A percentile compares a stretch with the other conserved stretches of the same genome.
These are phyloP conservation scores for Themeda triandra DNA, from an alignment of 176 grass and related monocot species.

Conservation along the genomic window DNA sequence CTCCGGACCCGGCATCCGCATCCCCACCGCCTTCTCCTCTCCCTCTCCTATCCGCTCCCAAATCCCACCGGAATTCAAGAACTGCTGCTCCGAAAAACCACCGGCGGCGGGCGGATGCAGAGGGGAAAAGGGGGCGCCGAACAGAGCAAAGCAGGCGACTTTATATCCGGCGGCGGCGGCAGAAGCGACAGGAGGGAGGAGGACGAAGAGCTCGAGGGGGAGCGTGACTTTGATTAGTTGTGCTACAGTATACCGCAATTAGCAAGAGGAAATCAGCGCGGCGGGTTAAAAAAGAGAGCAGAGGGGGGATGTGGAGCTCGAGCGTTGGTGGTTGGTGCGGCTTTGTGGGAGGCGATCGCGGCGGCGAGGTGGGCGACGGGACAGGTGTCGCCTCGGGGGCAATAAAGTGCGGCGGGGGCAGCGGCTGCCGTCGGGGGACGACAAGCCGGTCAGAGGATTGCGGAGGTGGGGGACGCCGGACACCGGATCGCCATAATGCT, in stretches of 20 bases:
- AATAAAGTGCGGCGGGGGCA: conserved; percentile 11
- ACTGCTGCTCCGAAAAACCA: neutral
- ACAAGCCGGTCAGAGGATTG: conserved; percentile 24
- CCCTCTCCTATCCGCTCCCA: no score
- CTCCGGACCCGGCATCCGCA: neutral
- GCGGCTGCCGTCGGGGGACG: conserved; percentile 10
- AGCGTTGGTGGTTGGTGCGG: conserved; percentile 32
- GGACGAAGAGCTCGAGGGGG: no score
- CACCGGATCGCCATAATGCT: neutral
- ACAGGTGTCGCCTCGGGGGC: conserved; percentile 61
- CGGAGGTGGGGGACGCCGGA: neutral
- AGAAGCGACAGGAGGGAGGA: neutral
- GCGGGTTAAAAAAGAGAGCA: neutral
- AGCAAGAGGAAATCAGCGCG: conserved; percentile 24
- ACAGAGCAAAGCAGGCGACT: neutral
- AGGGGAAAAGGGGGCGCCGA: neutral
- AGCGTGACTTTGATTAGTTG: conserved; percentile 28
- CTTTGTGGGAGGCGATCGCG: conserved; percentile 47
- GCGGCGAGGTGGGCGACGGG: conserved; percentile 31
- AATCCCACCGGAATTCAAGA: no score
- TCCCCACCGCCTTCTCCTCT: no score
- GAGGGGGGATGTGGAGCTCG: neutral
- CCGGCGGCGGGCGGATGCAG: neutral
- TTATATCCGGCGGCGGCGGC: conserved; percentile 3
- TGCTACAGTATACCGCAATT: conserved; percentile 37